phyloP scores from a whole-genome alignment of 2,329 filamentous ascomycete genomes.

The Penicillium sp. region DNA sequence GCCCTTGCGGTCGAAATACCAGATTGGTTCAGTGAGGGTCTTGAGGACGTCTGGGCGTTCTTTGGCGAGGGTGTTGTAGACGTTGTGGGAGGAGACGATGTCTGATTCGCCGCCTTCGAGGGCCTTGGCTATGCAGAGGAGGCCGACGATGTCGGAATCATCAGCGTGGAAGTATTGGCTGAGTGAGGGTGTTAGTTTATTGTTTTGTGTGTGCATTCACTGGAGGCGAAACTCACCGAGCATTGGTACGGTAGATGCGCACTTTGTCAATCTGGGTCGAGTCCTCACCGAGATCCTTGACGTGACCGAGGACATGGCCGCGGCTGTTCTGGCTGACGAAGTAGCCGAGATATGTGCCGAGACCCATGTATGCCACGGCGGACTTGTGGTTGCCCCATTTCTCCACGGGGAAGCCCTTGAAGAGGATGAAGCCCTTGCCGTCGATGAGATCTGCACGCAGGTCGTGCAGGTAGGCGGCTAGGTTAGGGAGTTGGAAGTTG shows the following conservation, averaged over 20 bases:
- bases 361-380: conserved; percentile 85
- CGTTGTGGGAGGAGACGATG: conserved; percentile 72
- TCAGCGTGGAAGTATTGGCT: conserved; percentile 84
- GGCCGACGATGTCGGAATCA: conserved; percentile 76
- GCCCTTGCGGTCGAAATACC: conserved; percentile 92
- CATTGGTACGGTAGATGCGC: conserved; percentile 86
- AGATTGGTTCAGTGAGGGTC: conserved; percentile 72
- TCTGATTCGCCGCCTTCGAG: conserved; percentile 83
- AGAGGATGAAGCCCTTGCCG: conserved; percentile 86
- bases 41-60: conserved; percentile 77
- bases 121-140: conserved; percentile 76
- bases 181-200: background rate
- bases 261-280: conserved; percentile 78
- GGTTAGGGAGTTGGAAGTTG: conserved; percentile 62
- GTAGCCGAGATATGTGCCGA: conserved; percentile 82
- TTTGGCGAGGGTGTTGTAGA: conserved; percentile 76
- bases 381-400: conserved; percentile 77
- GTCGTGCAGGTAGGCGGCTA: conserved; percentile 54
- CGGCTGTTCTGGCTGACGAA: conserved; percentile 83
- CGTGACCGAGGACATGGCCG: conserved; percentile 83
- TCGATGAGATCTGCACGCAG: conserved; percentile 69
- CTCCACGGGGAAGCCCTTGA: conserved; percentile 77
- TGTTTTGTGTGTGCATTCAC: background rate
- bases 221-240: conserved; percentile 47
- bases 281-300: conserved; percentile 85